Evolutionary conservation across 2,329 filamentous ascomycete species (phyloP).

Genomic region (Capronia americana): DNA sequence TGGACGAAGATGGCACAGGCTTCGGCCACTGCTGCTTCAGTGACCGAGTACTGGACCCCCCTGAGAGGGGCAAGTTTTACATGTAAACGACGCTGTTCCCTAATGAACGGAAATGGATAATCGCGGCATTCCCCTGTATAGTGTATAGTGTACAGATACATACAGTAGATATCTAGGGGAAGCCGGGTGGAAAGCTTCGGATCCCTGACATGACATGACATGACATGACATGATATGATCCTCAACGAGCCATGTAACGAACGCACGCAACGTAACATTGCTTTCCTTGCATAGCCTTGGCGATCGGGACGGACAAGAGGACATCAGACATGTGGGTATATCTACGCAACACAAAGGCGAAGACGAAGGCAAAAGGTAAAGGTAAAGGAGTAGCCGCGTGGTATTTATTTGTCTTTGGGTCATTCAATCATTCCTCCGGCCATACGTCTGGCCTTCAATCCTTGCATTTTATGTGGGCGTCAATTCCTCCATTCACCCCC

Average conservation of each 20-base stretch:
- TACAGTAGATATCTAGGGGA: background rate
- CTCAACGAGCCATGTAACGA: background rate
- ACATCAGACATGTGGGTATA: background rate
- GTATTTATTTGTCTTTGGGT: background rate
- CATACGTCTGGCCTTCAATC: too few species aligned
- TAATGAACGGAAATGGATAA: too few species aligned
- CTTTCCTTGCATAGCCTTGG: background rate
- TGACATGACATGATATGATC: background rate
- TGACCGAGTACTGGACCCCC: slow-evolving; percentile 34
- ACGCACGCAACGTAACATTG: background rate
- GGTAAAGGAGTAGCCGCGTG: background rate
- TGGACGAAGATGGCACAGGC: slow-evolving; percentile 24
- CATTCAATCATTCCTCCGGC: background rate
- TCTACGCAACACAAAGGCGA: background rate
- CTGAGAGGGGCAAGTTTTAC: slow-evolving; percentile 37
- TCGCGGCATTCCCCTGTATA: background rate
- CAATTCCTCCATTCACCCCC: background rate
- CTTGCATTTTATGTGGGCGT: too few species aligned
- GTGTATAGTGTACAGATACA: background rate
- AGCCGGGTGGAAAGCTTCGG: background rate
- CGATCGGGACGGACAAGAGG: too few species aligned
- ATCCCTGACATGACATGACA: background rate
- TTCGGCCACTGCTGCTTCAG: slow-evolving; percentile 41
- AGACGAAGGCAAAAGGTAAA: too few species aligned
- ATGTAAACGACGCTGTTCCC: slow-evolving; percentile 12